These are phyloP conservation scores for Cytospora schulzeri DNA, from an alignment of 2,329 filamentous ascomycete species.

Conservation along the genomic window DNA sequence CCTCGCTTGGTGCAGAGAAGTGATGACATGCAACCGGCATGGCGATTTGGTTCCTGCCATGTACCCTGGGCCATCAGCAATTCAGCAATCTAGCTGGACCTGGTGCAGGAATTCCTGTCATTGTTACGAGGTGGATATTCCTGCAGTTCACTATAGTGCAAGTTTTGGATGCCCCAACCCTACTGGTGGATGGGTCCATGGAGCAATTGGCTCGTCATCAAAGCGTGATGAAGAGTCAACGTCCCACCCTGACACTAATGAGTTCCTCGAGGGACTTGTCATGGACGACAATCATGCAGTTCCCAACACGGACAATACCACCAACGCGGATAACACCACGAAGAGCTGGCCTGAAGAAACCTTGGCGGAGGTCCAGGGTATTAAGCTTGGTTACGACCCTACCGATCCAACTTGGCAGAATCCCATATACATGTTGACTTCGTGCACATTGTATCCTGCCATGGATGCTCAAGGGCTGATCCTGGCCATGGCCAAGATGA, in stretches of 20 bases:
- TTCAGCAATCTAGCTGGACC: too few species aligned
- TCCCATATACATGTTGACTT: not conserved
- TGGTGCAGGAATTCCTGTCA: too few species aligned
- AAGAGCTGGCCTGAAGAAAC: not conserved
- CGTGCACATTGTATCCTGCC: too few species aligned
- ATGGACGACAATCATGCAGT: not conserved
- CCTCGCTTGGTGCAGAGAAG: too few species aligned
- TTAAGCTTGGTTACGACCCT: not conserved
- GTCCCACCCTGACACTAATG: not conserved
- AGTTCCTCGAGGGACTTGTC: not conserved
- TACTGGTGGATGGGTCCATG: not conserved
- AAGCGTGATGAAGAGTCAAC: not conserved
- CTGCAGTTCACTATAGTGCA: not conserved
- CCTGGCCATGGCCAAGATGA: slow-evolving; percentile 2
- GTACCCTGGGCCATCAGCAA: too few species aligned
- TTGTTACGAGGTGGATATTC: not conserved
- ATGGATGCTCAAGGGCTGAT: not conserved
- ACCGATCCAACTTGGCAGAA: not conserved
- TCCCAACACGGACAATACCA: too few species aligned
- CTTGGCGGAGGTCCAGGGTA: not conserved
- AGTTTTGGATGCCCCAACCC: not conserved
- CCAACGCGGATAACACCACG: not conserved
- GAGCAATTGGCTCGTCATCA: not conserved
- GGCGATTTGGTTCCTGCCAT: too few species aligned
- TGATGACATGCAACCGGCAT: too few species aligned